Base-by-base conservation (phyloP, 495 filamentous ascomycete species). In the Aspergillus leporis region DNA sequence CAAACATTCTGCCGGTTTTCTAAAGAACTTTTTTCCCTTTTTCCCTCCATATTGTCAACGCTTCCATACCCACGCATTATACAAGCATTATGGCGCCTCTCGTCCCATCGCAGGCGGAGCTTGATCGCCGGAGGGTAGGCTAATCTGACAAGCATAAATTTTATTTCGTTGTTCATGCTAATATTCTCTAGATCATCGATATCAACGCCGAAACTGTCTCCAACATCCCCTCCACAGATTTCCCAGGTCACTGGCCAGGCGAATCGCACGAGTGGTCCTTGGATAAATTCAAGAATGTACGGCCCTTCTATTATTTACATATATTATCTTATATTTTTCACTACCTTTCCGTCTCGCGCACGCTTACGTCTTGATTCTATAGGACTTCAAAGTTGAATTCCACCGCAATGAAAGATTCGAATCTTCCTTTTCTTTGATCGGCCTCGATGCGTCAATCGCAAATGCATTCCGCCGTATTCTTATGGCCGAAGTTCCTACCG, bases 401-500 rank as follows among this genome's bases (percentile, higher is more conserved):
- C 89, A 96, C 81, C 79, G 88, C 52, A 91, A 92, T 72, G 80
- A 86, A 31, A 82, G 82, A 41, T 80, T 83, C 70, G 88, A 95
- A 65, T 72, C 88, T 57, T 86, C 87, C 34, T 98, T 98, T 80
- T 97, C 92, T 21, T 84, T 98, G 63, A 87, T 96, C 69, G 92
- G 92, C 66, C 72, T 93, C 62, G 93, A 99, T 67, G 93, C 95
- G 63, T 83, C 90, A 55, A 88, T 99, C 68, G 92, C 95, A 63
- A 99, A 99, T 73, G 95, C 95, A 66, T 96, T 98, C 81, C 94
- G 95, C 62, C 90, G 95, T 48, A 98, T 99, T 66, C 83, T 98
- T 59, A 88, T 99, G 75, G 88, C 94, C 55, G 95, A 99, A 74
- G 89, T 99, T 38, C 92, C 93, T 21, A 91, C 90, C 4, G 81